phyloP scores from a whole-genome alignment of 371 early-diverging fungal genomes.

The Rhizomucor pusillus region DNA sequence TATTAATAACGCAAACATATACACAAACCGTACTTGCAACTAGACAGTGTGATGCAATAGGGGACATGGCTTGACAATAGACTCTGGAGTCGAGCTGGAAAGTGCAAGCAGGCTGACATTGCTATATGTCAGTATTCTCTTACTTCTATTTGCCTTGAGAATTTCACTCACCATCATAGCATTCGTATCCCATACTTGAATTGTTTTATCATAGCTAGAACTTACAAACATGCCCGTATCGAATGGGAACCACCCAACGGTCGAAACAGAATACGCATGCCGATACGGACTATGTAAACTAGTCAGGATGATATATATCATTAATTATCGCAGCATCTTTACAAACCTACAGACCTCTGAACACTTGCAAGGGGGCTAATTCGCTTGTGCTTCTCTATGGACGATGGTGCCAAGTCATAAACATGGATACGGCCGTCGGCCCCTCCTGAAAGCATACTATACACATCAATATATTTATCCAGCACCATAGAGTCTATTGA shows the following conservation, averaged over 20 bases:
- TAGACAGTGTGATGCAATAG: slow-evolving; percentile 72
- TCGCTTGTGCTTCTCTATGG: slow-evolving; percentile 22
- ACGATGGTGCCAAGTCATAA: slow-evolving; percentile 61
- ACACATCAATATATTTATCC: not conserved
- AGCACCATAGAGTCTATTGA: not conserved
- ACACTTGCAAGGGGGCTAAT: slow-evolving; percentile 47
- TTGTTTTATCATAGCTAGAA: slow-evolving; percentile 74
- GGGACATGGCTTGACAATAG: slow-evolving; percentile 69
- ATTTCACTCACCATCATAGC: slow-evolving; percentile 51
- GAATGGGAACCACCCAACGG: slow-evolving; percentile 82
- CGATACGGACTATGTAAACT: slow-evolving; percentile 33
- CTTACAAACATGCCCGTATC: slow-evolving; percentile 87
- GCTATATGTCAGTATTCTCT: not conserved
- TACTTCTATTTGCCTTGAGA: not conserved
- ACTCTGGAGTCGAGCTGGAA: slow-evolving; percentile 69
- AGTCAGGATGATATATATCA: not conserved
- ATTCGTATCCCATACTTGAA: slow-evolving; percentile 88
- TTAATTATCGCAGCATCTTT: not conserved
- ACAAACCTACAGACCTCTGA: slow-evolving; percentile 31
- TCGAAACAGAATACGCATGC: slow-evolving; percentile 68
- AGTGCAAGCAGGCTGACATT: slow-evolving; percentile 51
- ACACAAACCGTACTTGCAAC: slow-evolving; percentile 63
- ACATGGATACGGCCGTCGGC: slow-evolving; percentile 66
- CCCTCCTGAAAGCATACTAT: slow-evolving; percentile 66
- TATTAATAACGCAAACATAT: not conserved